Conservation (phyloP, 73 alveolate genomes). For the Blepharisma stoltei region DNA sequence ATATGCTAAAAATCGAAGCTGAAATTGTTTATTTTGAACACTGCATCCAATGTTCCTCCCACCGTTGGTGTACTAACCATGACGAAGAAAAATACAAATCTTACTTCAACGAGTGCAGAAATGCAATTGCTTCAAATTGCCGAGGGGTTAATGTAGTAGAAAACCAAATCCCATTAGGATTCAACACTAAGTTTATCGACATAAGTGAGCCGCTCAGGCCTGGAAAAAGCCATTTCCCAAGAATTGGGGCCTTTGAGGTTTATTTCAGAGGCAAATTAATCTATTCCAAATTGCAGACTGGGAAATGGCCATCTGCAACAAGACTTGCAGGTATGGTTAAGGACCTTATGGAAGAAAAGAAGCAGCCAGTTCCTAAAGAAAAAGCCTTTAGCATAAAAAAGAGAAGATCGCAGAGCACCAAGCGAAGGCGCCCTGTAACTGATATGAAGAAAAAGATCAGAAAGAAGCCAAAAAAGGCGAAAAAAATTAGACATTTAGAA, state of each 20-base stretch:
- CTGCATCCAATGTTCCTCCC: constrained; percentile 36
- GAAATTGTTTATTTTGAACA: constrained; percentile 35
- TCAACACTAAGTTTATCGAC: neutral
- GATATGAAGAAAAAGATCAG: no score
- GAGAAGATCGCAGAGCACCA: no score
- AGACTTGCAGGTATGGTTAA: constrained; percentile 29
- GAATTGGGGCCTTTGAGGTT: constrained; percentile 55
- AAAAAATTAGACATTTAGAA: no score
- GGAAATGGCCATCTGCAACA: constrained; percentile 46
- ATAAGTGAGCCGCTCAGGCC: constrained; percentile 25
- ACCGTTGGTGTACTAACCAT: constrained; percentile 52
- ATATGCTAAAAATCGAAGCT: constrained; percentile 19
- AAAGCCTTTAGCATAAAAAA: no score
- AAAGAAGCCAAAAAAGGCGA: no score
- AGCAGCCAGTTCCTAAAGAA: constrained; percentile 23
- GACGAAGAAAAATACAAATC: constrained; percentile 31
- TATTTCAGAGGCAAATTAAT: constrained; percentile 29
- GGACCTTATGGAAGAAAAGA: neutral
- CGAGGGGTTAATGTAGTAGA: constrained; percentile 37
- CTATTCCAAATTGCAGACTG: constrained; percentile 45
- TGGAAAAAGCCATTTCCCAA: constrained; percentile 33
- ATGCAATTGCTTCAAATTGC: constrained; percentile 18
- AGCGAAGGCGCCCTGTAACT: no score
- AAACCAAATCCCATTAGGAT: constrained; percentile 41
- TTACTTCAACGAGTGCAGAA: constrained; percentile 1